A percentile compares a stretch with the other conserved stretches of the same genome.
phyloP scores from a whole-genome alignment of 768 basidiomycete species.

The Aureoboletus auriporus region DNA sequence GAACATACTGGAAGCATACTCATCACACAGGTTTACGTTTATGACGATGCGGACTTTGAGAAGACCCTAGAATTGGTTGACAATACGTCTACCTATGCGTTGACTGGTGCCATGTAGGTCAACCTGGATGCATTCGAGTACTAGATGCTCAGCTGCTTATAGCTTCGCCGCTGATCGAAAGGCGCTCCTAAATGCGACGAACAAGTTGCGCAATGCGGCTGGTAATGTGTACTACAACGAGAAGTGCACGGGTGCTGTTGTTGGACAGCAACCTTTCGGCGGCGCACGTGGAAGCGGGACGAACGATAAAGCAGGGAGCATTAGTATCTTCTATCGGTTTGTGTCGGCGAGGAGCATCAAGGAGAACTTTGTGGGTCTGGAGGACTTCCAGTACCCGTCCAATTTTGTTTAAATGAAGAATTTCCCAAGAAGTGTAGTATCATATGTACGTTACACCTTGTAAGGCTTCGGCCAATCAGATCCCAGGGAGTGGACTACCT shows the following conservation, averaged over 20 bases:
- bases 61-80: slow-evolving; percentile 86
- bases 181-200: slow-evolving; percentile 75
- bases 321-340: slow-evolving; percentile 74
- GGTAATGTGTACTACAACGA: slow-evolving; percentile 99
- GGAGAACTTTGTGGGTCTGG: slow-evolving; percentile 88
- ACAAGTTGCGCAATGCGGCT: slow-evolving; percentile 82
- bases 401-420: slow-evolving; percentile 57
- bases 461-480: too few species aligned
- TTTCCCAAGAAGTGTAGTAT: not conserved
- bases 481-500: too few species aligned
- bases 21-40: slow-evolving; percentile 70
- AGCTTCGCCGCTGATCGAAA: slow-evolving; percentile 84
- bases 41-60: slow-evolving; percentile 83
- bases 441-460: too few species aligned
- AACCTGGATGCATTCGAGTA: not conserved
- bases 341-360: slow-evolving; percentile 91
- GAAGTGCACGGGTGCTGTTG: slow-evolving; percentile 96
- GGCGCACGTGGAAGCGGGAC: slow-evolving; percentile 91
- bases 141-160: slow-evolving; percentile 10
- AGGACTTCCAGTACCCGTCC: slow-evolving; percentile 81
- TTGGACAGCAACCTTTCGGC: slow-evolving; percentile 98
- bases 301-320: slow-evolving; percentile 95
- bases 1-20: not conserved
- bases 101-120: slow-evolving; percentile 91
- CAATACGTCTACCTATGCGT: slow-evolving; percentile 78